Evolutionary conservation across 2,329 filamentous ascomycete species (phyloP).

Genomic region (Leptosphaerulina australis): DNA sequence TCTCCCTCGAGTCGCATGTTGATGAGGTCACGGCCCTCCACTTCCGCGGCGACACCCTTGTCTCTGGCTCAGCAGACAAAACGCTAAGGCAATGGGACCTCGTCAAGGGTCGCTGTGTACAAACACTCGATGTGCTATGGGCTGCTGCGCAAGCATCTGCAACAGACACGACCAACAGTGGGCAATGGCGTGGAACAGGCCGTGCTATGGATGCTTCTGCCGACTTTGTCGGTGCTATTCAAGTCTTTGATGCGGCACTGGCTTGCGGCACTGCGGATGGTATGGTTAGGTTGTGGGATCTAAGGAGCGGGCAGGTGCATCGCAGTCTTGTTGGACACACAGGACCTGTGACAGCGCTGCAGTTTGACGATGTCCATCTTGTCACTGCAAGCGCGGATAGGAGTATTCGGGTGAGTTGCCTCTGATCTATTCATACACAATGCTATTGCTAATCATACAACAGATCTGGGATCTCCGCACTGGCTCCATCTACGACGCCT

Average conservation of each 20-base stretch:
- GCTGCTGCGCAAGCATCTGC: constrained; percentile 88
- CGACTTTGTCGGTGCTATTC: constrained; percentile 91
- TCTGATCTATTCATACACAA: background rate
- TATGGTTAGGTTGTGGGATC: constrained; percentile 96
- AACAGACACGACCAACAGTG: constrained; percentile 62
- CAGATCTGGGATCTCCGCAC: constrained; percentile 99
- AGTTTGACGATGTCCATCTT: constrained; percentile 94
- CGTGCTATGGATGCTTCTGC: constrained; percentile 71
- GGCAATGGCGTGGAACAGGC: constrained; percentile 74
- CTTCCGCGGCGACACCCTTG: constrained; percentile 85
- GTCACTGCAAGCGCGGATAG: constrained; percentile 92
- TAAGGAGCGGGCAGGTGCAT: constrained; percentile 96
- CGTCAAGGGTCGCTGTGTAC: constrained; percentile 94
- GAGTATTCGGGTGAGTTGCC: constrained; percentile 81
- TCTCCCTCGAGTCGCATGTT: constrained; percentile 85
- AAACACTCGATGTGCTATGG: constrained; percentile 98
- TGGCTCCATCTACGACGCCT: constrained; percentile 93
- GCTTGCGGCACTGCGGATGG: constrained; percentile 97
- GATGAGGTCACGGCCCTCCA: constrained; percentile 94
- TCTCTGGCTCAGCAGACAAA: constrained; percentile 96
- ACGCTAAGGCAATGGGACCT: constrained; percentile 97
- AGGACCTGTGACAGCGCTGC: constrained; percentile 88
- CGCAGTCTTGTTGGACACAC: constrained; percentile 94
- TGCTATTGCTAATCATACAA: constrained; percentile 25
- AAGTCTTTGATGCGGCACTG: constrained; percentile 94